These are phyloP conservation scores for Yamadazyma nakazawae DNA, from an alignment of 805 yeast genomes.

Conservation along the genomic window DNA sequence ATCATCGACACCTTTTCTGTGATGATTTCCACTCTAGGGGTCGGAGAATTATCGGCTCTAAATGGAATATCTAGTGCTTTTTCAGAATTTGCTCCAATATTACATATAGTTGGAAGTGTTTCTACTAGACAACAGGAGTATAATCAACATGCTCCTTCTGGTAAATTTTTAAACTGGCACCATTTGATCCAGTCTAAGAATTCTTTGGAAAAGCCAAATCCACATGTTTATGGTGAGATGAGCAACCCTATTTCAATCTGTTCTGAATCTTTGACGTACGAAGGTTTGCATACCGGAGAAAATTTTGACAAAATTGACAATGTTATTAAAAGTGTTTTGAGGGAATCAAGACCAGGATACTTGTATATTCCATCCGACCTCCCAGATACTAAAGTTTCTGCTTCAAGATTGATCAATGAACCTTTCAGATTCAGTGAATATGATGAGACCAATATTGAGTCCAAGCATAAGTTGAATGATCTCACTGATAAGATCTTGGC, in stretches of 20 bases:
- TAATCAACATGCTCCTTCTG: constrained; percentile 1
- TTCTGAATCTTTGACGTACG: constrained; percentile 34
- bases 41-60: constrained; percentile 82
- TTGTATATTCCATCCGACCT: constrained; percentile 74
- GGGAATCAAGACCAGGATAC: constrained; percentile 75
- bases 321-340: constrained; percentile 54
- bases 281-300: constrained; percentile 30
- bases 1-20: constrained; percentile 59
- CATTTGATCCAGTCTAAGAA: constrained; percentile 57
- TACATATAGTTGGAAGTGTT: constrained; percentile 73
- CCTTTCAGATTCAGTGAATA: constrained; percentile 11
- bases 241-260: constrained; percentile 54
- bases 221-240: constrained; percentile 61
- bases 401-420: constrained; percentile 17
- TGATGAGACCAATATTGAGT: constrained; percentile 5
- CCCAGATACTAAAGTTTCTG: constrained; percentile 38
- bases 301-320: constrained; percentile 59
- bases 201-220: constrained; percentile 56
- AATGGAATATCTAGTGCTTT: constrained; percentile 82
- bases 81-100: constrained; percentile 75
- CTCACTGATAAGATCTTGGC: constrained; percentile 39
- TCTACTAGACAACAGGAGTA: constrained; percentile 22
- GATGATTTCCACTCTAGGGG: constrained; percentile 74
- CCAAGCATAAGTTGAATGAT: constrained; percentile 16
- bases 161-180: constrained; percentile 37